Evolutionary conservation across 2,329 filamentous ascomycete species (phyloP), one percentile per base, ranked within the genome.

Genomic region (Cladophialophora psammophila): DNA sequence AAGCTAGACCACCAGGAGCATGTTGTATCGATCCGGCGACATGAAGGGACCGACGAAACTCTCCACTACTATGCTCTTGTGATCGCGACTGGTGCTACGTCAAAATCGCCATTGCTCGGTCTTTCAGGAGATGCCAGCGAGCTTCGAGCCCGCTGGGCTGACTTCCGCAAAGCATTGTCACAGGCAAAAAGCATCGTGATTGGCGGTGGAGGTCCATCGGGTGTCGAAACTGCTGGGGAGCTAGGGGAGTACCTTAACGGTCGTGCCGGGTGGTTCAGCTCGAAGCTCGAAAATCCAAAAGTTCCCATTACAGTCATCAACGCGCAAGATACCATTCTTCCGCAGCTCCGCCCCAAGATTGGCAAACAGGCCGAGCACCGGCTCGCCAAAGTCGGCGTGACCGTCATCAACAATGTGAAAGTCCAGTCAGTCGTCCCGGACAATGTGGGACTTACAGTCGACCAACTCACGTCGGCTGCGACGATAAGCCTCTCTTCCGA

Each of bases 171-270:
- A 18, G 78, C 75, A 0, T 72, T 86, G 0, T 72, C 78, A 0
- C 64, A 60, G 0, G 80, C 81, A 0, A 82, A 79, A 32, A 78
- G 59, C 9, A 82, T 86, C 42, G 72, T 85, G 6, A 78, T 86
- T 42, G 75, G 75, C 2, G 81, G 81, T 35, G 81, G 80, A n/a
- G 81, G 81, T 1, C 78, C 81, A 7, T 73, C 79, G 0, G 81
- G 82, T 3, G 73, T 85, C 15, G 83, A 85, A 68, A 78, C 77
- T 1, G 82, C 84, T 0, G 84, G 84, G 15, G 83, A 85, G 66
- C 75, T 85, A 0, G 85, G 83, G 34, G 82, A 86, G 68, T 77
- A 80, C 69, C 76, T 86, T 15, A 87, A 87, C 65, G 82, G 84
- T 0, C 76, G 76, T 1, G 73, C 80, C 0, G 78, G 81, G 4